Evolutionary conservation across 2,329 filamentous ascomycete genomes (phyloP).

Genomic region (Cytospora paraplurivora): DNA sequence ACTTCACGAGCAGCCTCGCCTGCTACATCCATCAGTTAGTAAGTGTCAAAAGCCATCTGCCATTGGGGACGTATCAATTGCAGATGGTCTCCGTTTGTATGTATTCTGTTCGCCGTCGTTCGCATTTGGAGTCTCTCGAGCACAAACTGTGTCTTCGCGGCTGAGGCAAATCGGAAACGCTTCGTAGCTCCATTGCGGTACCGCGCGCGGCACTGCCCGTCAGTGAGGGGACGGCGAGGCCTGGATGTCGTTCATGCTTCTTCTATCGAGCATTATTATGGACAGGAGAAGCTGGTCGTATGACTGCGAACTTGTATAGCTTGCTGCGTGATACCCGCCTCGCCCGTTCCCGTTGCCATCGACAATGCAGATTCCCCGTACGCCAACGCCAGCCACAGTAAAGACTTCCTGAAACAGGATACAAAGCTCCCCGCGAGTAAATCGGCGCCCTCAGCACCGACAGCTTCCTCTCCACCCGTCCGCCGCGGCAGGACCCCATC

Average conservation of each 20-base stretch:
- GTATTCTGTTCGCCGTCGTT: too few relatives aligned
- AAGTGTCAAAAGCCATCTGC: too few relatives aligned
- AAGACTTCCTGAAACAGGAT: slow-evolving; percentile 8
- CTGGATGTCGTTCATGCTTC: background rate
- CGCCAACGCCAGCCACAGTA: slow-evolving; percentile 26
- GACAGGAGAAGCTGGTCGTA: slow-evolving; percentile 3
- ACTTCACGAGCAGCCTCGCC: too few relatives aligned
- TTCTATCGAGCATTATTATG: slow-evolving; percentile 1
- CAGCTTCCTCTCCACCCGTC: slow-evolving; percentile 1
- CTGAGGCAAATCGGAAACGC: background rate
- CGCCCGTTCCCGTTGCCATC: slow-evolving; percentile 12
- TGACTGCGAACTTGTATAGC: slow-evolving; percentile 22
- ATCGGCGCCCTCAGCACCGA: background rate
- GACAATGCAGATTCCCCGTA: slow-evolving; percentile 24
- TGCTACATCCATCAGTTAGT: too few relatives aligned
- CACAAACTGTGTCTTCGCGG: background rate
- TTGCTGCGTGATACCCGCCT: slow-evolving; percentile 7
- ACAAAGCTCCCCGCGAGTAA: background rate
- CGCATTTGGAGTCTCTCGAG: background rate
- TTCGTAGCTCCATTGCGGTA: background rate
- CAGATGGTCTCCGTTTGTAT: too few relatives aligned
- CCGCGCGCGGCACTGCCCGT: background rate
- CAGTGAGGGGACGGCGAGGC: background rate
- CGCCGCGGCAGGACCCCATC: slow-evolving; percentile 2
- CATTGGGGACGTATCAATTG: too few relatives aligned